Evolutionary conservation across 2,329 filamentous ascomycete species (phyloP).

Genomic region (Fusarium sp.): DNA sequence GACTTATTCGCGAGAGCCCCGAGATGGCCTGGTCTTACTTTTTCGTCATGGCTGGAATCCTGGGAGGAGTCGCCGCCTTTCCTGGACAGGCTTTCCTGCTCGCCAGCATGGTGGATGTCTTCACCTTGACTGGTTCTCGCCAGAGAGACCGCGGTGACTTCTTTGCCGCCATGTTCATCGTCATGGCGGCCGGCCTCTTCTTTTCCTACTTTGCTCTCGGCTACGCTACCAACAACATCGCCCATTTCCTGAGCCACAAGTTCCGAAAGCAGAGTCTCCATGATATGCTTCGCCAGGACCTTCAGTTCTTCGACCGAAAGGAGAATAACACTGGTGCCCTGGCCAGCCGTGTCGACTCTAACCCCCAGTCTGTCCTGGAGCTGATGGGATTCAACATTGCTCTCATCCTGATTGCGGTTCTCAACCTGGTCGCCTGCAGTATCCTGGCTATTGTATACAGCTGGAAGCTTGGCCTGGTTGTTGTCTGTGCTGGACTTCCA

Average conservation of each 20-base stretch:
- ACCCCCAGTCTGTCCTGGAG: conserved; percentile 55
- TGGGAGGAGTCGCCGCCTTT: conserved; percentile 51
- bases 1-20: conserved; percentile 53
- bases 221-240: conserved; percentile 48
- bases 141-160: conserved; percentile 60
- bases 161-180: conserved; percentile 67
- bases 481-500: conserved; percentile 57
- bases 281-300: conserved; percentile 54
- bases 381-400: conserved; percentile 58
- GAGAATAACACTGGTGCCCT: conserved; percentile 56
- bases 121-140: conserved; percentile 48
- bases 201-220: conserved; percentile 58
- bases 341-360: conserved; percentile 50
- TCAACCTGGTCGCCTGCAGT: conserved; percentile 53
- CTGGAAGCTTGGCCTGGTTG: conserved; percentile 63
- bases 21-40: conserved; percentile 52
- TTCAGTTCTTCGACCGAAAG: conserved; percentile 56
- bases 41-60: conserved; percentile 45
- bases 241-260: conserved; percentile 45
- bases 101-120: conserved; percentile 56
- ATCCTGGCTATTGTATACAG: conserved; percentile 58
- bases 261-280: conserved; percentile 42
- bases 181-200: conserved; percentile 59
- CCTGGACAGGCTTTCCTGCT: conserved; percentile 60
- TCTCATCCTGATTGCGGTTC: conserved; percentile 52